These are phyloP conservation scores for Lichtheimia ramosa DNA, from an alignment of 371 early-diverging fungal genomes.

Conservation along the genomic window DNA sequence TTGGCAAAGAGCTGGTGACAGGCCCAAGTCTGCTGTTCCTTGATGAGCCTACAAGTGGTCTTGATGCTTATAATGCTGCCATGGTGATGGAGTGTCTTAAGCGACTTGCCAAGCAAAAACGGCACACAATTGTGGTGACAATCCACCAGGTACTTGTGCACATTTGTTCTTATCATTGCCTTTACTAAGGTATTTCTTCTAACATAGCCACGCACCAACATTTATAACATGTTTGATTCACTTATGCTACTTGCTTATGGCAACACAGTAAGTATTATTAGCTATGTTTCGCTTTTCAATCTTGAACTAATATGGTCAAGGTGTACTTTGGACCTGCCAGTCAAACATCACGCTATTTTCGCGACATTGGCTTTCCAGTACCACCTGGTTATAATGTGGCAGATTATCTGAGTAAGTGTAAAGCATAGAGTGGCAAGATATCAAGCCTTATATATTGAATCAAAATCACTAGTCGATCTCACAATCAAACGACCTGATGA, in stretches of 20 bases:
- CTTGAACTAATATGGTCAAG: constrained; percentile 12
- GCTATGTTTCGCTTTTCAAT: background rate
- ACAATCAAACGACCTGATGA: constrained; percentile 44
- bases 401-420: constrained; percentile 61
- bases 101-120: constrained; percentile 60
- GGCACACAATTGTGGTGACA: constrained; percentile 74
- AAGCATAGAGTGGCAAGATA: background rate
- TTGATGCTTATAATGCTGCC: constrained; percentile 87
- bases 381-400: constrained; percentile 83
- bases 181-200: background rate
- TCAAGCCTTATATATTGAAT: too few relatives aligned
- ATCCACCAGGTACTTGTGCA: constrained; percentile 65
- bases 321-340: constrained; percentile 63
- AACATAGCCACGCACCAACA: constrained; percentile 74
- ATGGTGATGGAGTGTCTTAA: constrained; percentile 77
- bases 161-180: background rate
- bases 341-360: constrained; percentile 49
- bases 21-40: constrained; percentile 83
- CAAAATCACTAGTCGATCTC: constrained; percentile 33
- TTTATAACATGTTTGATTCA: constrained; percentile 80
- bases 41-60: constrained; percentile 88
- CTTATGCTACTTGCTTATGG: constrained; percentile 75
- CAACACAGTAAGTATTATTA: constrained; percentile 41
- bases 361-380: constrained; percentile 61
- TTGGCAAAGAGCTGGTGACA: constrained; percentile 88